phyloP scores from a whole-genome alignment of 768 basidiomycete species.

The Phanerochaete carnosa region DNA sequence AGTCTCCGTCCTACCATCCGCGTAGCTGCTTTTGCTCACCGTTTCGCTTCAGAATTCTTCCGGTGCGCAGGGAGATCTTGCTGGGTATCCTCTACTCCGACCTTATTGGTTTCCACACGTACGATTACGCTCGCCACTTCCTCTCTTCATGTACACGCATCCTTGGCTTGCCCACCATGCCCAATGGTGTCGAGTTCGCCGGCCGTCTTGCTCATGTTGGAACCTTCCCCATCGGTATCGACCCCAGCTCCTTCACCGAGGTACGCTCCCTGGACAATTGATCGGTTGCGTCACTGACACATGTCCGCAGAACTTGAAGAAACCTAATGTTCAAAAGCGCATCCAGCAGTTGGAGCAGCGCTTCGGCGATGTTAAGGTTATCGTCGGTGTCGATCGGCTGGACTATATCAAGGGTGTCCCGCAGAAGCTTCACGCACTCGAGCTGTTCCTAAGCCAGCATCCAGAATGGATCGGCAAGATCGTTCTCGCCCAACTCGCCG shows the following conservation, averaged over 20 bases:
- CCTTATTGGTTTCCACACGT: constrained; percentile 98
- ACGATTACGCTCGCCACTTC: constrained; percentile 99
- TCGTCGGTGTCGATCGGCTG: constrained; percentile 96
- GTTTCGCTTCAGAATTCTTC: constrained; percentile 67
- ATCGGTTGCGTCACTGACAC: not conserved
- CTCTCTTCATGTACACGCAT: constrained; percentile 97
- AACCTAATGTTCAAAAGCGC: constrained; percentile 76
- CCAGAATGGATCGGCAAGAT: constrained; percentile 99
- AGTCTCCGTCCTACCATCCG: constrained; percentile 25
- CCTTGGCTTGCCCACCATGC: constrained; percentile 92
- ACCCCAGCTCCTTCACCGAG: constrained; percentile 87
- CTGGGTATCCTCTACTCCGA: constrained; percentile 95
- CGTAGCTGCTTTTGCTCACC: not conserved
- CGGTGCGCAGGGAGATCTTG: constrained; percentile 96
- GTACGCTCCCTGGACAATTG: constrained; percentile 33
- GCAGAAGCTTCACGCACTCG: constrained; percentile 94
- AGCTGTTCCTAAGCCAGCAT: constrained; percentile 94
- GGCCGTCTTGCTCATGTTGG: constrained; percentile 95
- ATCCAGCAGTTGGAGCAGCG: constrained; percentile 81
- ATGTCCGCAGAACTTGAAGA: constrained; percentile 64
- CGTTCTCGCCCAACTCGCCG: constrained; percentile 94
- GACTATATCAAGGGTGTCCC: constrained; percentile 99
- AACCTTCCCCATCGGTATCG: constrained; percentile 99
- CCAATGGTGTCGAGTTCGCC: constrained; percentile 95
- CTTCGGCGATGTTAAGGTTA: constrained; percentile 93